Evolutionary conservation across 352 stramenopile genomes (phyloP).

Genomic region (Aphanomyces invadans): DNA sequence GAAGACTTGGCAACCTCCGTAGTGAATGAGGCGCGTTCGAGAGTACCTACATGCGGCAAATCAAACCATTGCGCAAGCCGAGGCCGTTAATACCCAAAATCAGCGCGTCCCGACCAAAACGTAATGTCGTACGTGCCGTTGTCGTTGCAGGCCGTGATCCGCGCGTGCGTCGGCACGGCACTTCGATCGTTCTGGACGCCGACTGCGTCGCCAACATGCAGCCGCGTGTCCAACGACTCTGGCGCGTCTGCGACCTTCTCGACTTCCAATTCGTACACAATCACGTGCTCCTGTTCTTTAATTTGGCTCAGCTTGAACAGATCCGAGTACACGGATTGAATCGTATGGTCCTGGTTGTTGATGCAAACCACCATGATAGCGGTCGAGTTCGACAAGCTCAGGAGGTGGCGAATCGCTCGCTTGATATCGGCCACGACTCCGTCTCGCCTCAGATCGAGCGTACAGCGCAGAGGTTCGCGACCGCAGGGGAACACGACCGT

Average conservation of each 20-base stretch:
- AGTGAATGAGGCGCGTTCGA: conserved; percentile 17
- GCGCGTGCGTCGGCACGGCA: conserved; percentile 8
- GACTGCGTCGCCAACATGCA: conserved; percentile 24
- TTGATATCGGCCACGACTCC: conserved; percentile 59
- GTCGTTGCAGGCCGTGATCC: conserved; percentile 18
- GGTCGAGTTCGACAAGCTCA: conserved; percentile 12
- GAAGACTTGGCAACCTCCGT: conserved; percentile 27
- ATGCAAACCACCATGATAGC: conserved; percentile 6
- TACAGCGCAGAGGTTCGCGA: conserved; percentile 67
- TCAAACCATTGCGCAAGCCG: no score
- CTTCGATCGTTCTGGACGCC: conserved; percentile 23
- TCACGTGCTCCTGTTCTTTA: conserved; percentile 67
- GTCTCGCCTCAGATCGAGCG: conserved; percentile 52
- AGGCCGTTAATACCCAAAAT: conserved; percentile 14
- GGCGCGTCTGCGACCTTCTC: not conserved
- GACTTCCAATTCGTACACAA: conserved; percentile 41
- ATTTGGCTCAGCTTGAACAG: conserved; percentile 35
- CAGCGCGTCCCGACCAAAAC: conserved; percentile 21
- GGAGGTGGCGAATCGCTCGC: conserved; percentile 41
- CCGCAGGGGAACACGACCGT: conserved; percentile 78
- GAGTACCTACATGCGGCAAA: conserved; percentile 22
- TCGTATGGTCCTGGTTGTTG: not conserved
- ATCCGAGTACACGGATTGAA: conserved; percentile 12
- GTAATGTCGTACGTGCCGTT: conserved; percentile 26
- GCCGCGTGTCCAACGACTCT: conserved; percentile 5